phyloP scores from a whole-genome alignment of 495 filamentous ascomycete genomes.

The Xeromyces bisporus region DNA sequence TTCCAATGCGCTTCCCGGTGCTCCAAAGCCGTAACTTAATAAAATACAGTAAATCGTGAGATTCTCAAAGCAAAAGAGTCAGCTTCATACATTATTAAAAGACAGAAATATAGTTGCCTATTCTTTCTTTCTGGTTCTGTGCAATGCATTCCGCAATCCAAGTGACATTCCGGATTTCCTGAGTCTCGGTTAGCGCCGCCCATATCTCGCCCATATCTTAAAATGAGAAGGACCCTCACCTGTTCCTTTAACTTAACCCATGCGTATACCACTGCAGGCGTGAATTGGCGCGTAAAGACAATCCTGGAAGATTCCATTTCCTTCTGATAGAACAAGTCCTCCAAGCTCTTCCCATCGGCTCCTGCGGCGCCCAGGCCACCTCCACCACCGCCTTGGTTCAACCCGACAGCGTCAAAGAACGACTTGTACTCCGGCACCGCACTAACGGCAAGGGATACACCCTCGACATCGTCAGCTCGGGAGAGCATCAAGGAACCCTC shows the following conservation, averaged over 20 bases:
- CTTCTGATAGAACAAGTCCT: conserved; percentile 97
- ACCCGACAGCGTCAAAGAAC: conserved; percentile 84
- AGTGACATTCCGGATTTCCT: conserved; percentile 99
- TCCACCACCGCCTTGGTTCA: conserved; percentile 50
- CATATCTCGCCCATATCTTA: conserved; percentile 2
- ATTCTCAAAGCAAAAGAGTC: too few species aligned
- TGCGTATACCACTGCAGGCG: conserved; percentile 83
- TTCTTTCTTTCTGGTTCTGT: conserved; percentile 98
- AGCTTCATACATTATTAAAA: too few species aligned
- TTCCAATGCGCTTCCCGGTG: too few species aligned
- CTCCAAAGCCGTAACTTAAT: too few species aligned
- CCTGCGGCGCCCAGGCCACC: conserved; percentile 61
- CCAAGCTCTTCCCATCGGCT: conserved; percentile 72
- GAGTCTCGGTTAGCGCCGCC: conserved; percentile 1
- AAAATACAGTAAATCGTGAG: too few species aligned
- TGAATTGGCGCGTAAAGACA: conserved; percentile 93
- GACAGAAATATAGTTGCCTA: conserved; percentile 96
- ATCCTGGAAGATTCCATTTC: conserved; percentile 96
- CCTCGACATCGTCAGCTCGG: conserved; percentile 88
- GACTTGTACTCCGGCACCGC: conserved; percentile 79
- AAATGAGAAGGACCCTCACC: conserved; percentile 34
- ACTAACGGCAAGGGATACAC: conserved; percentile 80
- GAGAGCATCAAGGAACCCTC: conserved; percentile 91
- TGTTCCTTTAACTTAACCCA: conserved; percentile 98
- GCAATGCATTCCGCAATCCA: conserved; percentile 99